These are phyloP conservation scores for Epichloe baconii DNA, from an alignment of 2,329 filamentous ascomycete genomes.

Conservation along the genomic window DNA sequence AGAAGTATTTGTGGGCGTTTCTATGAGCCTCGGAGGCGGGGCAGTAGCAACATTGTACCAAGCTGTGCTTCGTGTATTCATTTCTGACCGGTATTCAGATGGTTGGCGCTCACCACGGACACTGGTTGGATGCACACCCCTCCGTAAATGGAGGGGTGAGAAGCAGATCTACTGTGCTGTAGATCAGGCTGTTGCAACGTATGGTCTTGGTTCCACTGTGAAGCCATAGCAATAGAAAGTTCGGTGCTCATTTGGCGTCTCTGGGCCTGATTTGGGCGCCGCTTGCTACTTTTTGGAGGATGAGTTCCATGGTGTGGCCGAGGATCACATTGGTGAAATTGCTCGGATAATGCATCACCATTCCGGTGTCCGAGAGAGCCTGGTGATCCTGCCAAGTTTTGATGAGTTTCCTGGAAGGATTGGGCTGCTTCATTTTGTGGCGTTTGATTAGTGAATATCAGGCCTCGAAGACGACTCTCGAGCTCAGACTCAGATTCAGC, in stretches of 20 bases:
- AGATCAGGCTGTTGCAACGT: not conserved
- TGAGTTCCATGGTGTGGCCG: slow-evolving; percentile 8
- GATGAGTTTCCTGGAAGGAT: not conserved
- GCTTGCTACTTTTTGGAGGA: slow-evolving; percentile 5
- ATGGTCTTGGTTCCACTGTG: slow-evolving; percentile 11
- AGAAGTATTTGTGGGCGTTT: not conserved
- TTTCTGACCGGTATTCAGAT: not conserved
- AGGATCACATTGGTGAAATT: not conserved
- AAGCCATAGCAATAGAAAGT: slow-evolving; percentile 41
- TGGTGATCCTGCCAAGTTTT: not conserved
- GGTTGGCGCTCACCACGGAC: not conserved
- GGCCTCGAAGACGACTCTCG: slow-evolving; percentile 44
- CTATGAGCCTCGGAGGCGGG: not conserved
- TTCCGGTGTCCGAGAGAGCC: not conserved
- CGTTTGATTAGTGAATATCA: slow-evolving; percentile 42
- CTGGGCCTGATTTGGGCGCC: slow-evolving; percentile 43
- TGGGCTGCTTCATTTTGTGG: not conserved
- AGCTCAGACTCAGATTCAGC: slow-evolving; percentile 18
- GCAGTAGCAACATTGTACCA: not conserved
- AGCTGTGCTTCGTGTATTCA: not conserved
- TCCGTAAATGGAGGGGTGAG: not conserved
- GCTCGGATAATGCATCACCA: not conserved
- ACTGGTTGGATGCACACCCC: not conserved
- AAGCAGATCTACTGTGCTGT: not conserved
- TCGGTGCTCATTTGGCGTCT: slow-evolving; percentile 49